A percentile compares a stretch with the other conserved stretches of the same genome.
Conservation (phyloP, 169 alveolate genomes). For the Eimeria brunetti region DNA sequence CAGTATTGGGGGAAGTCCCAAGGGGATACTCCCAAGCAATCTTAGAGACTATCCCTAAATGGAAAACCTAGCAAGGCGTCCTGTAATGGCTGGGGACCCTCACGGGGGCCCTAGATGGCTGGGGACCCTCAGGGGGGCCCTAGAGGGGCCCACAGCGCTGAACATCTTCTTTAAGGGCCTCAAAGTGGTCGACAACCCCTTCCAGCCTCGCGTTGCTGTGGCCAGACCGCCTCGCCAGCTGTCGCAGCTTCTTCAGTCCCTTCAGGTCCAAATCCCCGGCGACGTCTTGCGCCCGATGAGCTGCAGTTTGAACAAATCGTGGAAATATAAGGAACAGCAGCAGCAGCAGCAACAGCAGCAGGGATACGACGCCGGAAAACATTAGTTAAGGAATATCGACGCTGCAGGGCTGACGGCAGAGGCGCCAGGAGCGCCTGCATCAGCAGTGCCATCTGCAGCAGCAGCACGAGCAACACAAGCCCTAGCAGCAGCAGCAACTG, state of each 20-base stretch:
- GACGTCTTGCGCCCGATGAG: constrained; percentile 66
- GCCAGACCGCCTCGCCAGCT: constrained; percentile 54
- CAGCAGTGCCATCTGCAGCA: background rate
- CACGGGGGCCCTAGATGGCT: constrained; percentile 15
- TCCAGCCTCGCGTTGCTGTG: constrained; percentile 68
- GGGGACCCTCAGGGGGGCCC: background rate
- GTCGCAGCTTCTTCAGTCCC: constrained; percentile 48
- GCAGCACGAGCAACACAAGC: background rate
- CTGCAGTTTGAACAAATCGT: background rate
- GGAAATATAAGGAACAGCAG: background rate
- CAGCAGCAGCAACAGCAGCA: background rate
- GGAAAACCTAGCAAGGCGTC: background rate
- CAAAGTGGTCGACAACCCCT: constrained; percentile 65
- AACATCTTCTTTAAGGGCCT: constrained; percentile 55
- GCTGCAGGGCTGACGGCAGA: background rate
- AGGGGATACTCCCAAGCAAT: background rate
- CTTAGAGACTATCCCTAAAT: background rate
- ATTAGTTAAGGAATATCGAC: no score
- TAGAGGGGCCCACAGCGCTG: constrained; percentile 64
- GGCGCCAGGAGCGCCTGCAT: background rate
- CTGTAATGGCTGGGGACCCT: background rate
- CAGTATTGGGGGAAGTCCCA: background rate
- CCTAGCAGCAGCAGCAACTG: background rate
- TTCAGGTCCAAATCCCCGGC: constrained; percentile 57
- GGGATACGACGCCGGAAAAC: background rate